Base-by-base conservation (phyloP, 1,284 basidiomycete genomes). In the Papiliotrema flavescens region DNA sequence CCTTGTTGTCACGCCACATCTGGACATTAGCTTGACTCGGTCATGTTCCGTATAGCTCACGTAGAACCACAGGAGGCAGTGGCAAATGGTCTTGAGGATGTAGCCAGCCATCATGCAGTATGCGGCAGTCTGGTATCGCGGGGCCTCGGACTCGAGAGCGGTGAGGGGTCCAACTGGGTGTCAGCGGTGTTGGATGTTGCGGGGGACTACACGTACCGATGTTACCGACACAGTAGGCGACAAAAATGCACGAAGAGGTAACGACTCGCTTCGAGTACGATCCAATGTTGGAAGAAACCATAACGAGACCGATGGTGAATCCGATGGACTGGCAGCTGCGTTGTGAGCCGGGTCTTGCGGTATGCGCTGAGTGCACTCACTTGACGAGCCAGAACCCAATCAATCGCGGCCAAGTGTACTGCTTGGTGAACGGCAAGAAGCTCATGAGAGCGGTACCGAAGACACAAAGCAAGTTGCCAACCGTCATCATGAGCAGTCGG, bases 291-390 rank as follows among this genome's bases (percentile, higher is more conserved):
- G 61, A 62, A 1, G 66, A 66, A 41, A 74, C 62, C 72, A 74
- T 74, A 55, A 74, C 72, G 24, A 74, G 64, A 53, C 71, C 70
- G 24, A 74, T 67, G 28, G 70, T 71, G 66, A 74, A 74, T 8
- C 71, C 71, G 53, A 72, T 64, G 13, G 62, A 66, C 49, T 74
- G 71, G 19, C 54, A 54, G 61, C 65, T 67, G 53, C 57, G 46
- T 13, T 20, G n/a, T 35, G 43, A 9, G 32, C 19, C 2, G 40
- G 19, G 22, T 17, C 19, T 4, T 17, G 19, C 7, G 39, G 14
- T 3, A 19, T 1, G 26, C 14, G 19, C 2, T 17, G 17, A 9
- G 24, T 37, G 24, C 8, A 55, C 47, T 43, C 48, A 58, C 41
- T 60, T 61, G 51, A 64, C 53, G 35, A 71, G 54, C 70, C 72